Evolutionary conservation across 2,329 filamentous ascomycete genomes (phyloP), one percentile per base, ranked within the genome.

Genomic region (Ophiostoma sp.): DNA sequence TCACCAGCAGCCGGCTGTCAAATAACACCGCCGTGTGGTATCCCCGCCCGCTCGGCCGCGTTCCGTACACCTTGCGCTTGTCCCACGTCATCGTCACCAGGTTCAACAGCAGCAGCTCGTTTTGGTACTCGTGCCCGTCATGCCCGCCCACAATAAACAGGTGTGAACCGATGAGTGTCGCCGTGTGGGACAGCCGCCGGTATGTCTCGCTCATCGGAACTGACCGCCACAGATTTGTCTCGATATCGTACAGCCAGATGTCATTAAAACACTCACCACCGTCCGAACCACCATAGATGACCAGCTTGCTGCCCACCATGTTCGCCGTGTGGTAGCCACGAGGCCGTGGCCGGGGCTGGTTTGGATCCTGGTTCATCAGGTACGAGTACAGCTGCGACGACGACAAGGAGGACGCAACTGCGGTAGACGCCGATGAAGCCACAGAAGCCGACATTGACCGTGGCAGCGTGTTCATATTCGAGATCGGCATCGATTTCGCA

Each of bases 21-120:
- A 90, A 84, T 58, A 90, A 78, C 16, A 89, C 84, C 0, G 87
- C 82, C 65, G 86, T 85, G 75, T 90, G 88, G 75, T 90, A 90
- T 0, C 88, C 88, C 69, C 88, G 79, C 9, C 86, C 86, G 73
- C 81, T 85, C 0, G 87, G 87, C 11, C 85, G 82, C 71, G 84
- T 77, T 36, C 87, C 87, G 74, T 90, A 90, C 8, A 89, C 85
- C 71, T 81, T 84, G 70, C 88, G 81, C 74, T 82, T 84, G 75
- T 90, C 88, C 88, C 88, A 90, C n/a, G 86, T 84, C 88, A 90
- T 90, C 55, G 87, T 90, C 45, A 90, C 87, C 5, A 90, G 81
- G 80, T 90, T 90, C 44, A 90, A 81, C 66, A 90, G 79, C 68
- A 90, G 79, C 64, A 90, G 85, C 72, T 90, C 87, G 77, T 88